Base-by-base conservation (phyloP, 306 rosid species). In the Ceratonia siliqua region DNA sequence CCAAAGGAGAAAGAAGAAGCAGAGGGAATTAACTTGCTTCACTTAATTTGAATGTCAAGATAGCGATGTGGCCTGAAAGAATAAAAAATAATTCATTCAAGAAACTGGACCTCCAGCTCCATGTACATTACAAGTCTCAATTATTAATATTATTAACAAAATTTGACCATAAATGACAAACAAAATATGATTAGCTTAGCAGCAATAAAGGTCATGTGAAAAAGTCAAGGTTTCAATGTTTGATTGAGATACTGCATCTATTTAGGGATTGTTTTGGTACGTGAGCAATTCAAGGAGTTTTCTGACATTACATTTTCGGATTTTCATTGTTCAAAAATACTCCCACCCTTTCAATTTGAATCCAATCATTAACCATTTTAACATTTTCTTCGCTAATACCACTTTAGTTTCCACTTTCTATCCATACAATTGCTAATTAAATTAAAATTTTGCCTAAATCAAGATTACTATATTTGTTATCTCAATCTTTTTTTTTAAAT, bases 361-460 rank as follows among this genome's bases (percentile, higher is more conserved):
- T 28, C 6, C 20, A 56, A 56, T 27, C 20, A 25, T 28, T 6
- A 36, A 32, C 13, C 15, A 14, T 28, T 36, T 45, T 0, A 71
- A 21, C 5, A 64, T 77, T 56, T 57, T 56, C 22, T 76, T 63
- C n/a, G 68, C 18, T 4, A 52, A 74, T 50, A 50, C n/a, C 27
- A 24, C n/a, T 68, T 22, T 11, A 20, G 1, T 45, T 0, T 30
- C 24, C 41, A 66, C 32, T 28, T 0, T 45, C 11, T 28, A 24
- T 3, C 49, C 57, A 57, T 4, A 64, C 14, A 35, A 76, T 81
- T 76, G 58, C 54, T 27, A 55, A 35, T 50, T 38, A 75, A 39
- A 33, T 17, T 10, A 24, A 21, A 45, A 8, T 55, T 9, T 56
- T 7, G 10, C 0, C 1, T 10, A 22, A 24, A n/a, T n/a, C n/a